These are phyloP conservation scores for Salix dunnii DNA, from an alignment of 345 rosid species.

Conservation along the genomic window DNA sequence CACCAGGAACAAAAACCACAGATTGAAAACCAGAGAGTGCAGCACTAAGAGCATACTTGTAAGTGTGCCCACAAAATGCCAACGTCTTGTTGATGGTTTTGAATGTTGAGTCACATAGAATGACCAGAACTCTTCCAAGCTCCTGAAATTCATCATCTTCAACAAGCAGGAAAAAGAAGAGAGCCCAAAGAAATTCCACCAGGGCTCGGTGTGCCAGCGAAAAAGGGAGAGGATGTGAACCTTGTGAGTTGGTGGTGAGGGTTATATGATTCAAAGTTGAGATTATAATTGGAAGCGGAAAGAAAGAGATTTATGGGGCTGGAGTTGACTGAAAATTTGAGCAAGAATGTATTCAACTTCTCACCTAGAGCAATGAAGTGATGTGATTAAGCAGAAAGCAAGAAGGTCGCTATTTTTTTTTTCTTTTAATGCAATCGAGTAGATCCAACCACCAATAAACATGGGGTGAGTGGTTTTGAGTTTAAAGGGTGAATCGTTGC, in stretches of 20 bases:
- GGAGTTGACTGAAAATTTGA: constrained; percentile 24
- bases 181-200: constrained; percentile 14
- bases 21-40: constrained; percentile 50
- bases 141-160: constrained; percentile 76
- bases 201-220: constrained; percentile 24
- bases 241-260: background rate
- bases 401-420: too few relatives aligned
- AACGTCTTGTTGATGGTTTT: constrained; percentile 72
- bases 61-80: constrained; percentile 82
- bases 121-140: constrained; percentile 89
- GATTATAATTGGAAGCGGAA: background rate
- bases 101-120: constrained; percentile 90
- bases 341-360: background rate
- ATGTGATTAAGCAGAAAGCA: constrained; percentile 9
- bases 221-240: background rate
- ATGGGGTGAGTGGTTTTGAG: background rate
- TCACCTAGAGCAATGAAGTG: background rate
- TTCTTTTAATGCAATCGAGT: too few relatives aligned
- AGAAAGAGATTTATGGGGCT: background rate
- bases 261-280: background rate
- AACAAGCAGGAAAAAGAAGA: background rate
- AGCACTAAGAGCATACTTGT: constrained; percentile 42
- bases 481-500: constrained; percentile 20
- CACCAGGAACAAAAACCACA: constrained; percentile 58
- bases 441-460: constrained; percentile 11